Conservation (phyloP, 768 basidiomycete species). For the Suillus lakei region DNA sequence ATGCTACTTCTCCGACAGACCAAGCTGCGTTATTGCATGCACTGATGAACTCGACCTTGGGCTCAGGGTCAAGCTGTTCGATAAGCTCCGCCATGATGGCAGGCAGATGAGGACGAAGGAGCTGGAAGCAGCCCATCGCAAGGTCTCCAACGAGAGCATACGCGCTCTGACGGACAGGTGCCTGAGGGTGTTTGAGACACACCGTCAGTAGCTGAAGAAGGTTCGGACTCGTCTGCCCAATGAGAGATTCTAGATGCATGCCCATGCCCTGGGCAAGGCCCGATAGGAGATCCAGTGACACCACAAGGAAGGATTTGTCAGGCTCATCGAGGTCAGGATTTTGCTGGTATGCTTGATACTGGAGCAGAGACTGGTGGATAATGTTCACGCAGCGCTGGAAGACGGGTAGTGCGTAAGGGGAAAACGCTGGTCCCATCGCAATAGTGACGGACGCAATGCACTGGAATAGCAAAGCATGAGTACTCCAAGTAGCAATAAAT, state of each 20-base stretch:
- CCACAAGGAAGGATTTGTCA: conserved; percentile 96
- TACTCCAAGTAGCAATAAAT: background rate
- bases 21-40: conserved; percentile 99
- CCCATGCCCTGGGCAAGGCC: conserved; percentile 95
- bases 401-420: conserved; percentile 86
- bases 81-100: conserved; percentile 91
- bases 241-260: conserved; percentile 72
- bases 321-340: conserved; percentile 93
- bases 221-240: conserved; percentile 72
- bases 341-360: conserved; percentile 87
- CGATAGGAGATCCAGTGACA: conserved; percentile 94
- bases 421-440: conserved; percentile 89
- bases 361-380: conserved; percentile 79
- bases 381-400: conserved; percentile 91
- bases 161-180: conserved; percentile 93
- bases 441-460: conserved; percentile 98
- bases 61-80: conserved; percentile 89
- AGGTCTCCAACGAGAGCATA: conserved; percentile 99
- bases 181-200: conserved; percentile 95
- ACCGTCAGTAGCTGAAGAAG: conserved; percentile 82
- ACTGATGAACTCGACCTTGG: conserved; percentile 91
- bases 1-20: conserved; percentile 98
- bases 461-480: conserved; percentile 44
- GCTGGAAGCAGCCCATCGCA: conserved; percentile 92
- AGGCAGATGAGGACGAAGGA: conserved; percentile 85